These are phyloP conservation scores for Xylaria sp. DNA, from an alignment of 2,329 filamentous ascomycete genomes.

Conservation along the genomic window DNA sequence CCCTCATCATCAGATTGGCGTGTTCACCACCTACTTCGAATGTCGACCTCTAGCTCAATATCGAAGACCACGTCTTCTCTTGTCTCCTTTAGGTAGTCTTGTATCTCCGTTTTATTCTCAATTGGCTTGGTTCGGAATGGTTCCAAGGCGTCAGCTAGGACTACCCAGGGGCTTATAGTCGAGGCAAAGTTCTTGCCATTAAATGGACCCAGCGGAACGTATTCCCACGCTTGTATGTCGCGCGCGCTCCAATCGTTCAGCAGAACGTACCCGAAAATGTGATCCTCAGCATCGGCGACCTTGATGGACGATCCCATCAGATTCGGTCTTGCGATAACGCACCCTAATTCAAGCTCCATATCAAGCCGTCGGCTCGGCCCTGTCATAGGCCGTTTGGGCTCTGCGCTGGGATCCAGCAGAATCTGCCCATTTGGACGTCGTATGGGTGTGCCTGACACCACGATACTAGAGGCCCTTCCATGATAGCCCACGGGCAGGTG, in stretches of 20 bases:
- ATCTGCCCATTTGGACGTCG: slow-evolving; percentile 81
- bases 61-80: slow-evolving; percentile 71
- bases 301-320: slow-evolving; percentile 71
- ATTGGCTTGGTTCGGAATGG: slow-evolving; percentile 55
- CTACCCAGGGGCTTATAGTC: slow-evolving; percentile 82
- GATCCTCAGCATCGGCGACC: slow-evolving; percentile 73
- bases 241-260: slow-evolving; percentile 90
- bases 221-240: slow-evolving; percentile 87
- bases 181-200: slow-evolving; percentile 87
- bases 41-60: slow-evolving; percentile 74
- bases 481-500: slow-evolving; percentile 87
- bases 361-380: slow-evolving; percentile 75
- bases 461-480: slow-evolving; percentile 78
- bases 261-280: slow-evolving; percentile 82
- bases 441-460: slow-evolving; percentile 78
- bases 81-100: slow-evolving; percentile 67
- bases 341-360: slow-evolving; percentile 83
- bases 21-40: slow-evolving; percentile 60
- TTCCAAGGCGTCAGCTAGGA: slow-evolving; percentile 79
- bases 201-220: slow-evolving; percentile 83
- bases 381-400: slow-evolving; percentile 71
- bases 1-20: background rate
- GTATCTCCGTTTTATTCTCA: slow-evolving; percentile 51
- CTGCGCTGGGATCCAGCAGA: slow-evolving; percentile 69
- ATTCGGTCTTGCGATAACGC: slow-evolving; percentile 75